Evolutionary conservation across 108 stramenopile genomes (phyloP).

Genomic region (Fragilaria radians): DNA sequence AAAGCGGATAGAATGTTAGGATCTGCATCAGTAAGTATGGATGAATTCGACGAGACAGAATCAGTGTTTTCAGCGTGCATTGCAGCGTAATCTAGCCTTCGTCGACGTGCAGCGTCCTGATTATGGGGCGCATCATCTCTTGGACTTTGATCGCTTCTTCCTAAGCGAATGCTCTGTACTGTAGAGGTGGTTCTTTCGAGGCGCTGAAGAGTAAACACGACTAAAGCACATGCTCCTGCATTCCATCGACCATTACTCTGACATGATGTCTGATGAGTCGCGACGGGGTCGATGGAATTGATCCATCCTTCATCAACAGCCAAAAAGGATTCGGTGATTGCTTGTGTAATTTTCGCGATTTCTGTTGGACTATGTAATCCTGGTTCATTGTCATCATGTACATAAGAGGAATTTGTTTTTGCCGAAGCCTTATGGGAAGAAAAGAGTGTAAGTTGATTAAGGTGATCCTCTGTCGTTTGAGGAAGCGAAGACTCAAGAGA

Average conservation of each 20-base stretch:
- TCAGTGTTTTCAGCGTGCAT: conserved; percentile 56
- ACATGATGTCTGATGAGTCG: conserved; percentile 76
- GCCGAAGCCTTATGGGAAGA: conserved; percentile 70
- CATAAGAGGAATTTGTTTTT: conserved; percentile 51
- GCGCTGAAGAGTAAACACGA: conserved; percentile 64
- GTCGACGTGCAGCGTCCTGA: conserved; percentile 64
- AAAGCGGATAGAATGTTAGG: conserved; percentile 46
- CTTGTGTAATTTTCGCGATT: conserved; percentile 56
- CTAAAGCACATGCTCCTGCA: conserved; percentile 77
- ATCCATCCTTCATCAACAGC: conserved; percentile 85
- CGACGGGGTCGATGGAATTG: conserved; percentile 75
- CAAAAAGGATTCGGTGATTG: conserved; percentile 72
- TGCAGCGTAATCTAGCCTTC: conserved; percentile 68
- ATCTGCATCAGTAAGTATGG: conserved; percentile 51
- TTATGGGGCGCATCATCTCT: conserved; percentile 60
- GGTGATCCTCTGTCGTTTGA: background rate
- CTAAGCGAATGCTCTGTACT: conserved; percentile 3
- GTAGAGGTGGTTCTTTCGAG: conserved; percentile 58
- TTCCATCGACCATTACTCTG: conserved; percentile 81
- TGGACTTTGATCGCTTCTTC: conserved; percentile 22
- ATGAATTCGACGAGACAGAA: conserved; percentile 63
- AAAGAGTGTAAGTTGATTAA: conserved; percentile 15
- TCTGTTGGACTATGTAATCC: conserved; percentile 69
- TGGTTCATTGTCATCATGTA: conserved; percentile 34
- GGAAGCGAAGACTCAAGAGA: conserved; percentile 12